Conservation (phyloP, 129 eudicot genomes). For the Flaveria linearis region DNA sequence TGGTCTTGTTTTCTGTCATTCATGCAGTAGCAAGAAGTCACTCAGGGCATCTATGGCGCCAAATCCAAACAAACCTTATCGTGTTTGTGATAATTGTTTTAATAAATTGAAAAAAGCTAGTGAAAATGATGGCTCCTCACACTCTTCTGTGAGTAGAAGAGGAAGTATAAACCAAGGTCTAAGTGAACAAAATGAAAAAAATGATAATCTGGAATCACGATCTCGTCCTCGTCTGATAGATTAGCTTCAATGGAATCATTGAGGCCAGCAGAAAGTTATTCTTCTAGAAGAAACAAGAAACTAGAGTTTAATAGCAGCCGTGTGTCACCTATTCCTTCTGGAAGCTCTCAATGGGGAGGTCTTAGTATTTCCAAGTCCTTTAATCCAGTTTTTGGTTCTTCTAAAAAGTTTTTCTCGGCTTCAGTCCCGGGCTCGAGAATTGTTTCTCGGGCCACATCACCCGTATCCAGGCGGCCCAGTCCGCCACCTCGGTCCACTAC, state of each 20-base stretch:
- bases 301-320: conserved; percentile 50
- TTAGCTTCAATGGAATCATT: conserved; percentile 60
- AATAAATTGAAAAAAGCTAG: conserved; percentile 59
- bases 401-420: conserved; percentile 50
- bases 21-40: conserved; percentile 83
- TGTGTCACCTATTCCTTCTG: conserved; percentile 44
- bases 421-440: conserved; percentile 72
- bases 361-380: conserved; percentile 45
- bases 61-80: conserved; percentile 75
- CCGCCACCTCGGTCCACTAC: conserved; percentile 47
- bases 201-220: conserved; percentile 42
- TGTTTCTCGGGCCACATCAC: conserved; percentile 74
- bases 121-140: conserved; percentile 43
- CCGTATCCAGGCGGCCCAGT: conserved; percentile 50
- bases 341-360: conserved; percentile 50
- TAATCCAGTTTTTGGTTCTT: conserved; percentile 45
- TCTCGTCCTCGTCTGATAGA: conserved; percentile 55
- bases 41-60: conserved; percentile 92
- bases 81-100: conserved; percentile 93
- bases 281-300: conserved; percentile 38
- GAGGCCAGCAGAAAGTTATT: conserved; percentile 52
- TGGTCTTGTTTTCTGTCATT: conserved; percentile 89
- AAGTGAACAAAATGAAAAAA: conserved; percentile 53
- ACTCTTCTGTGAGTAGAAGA: conserved; percentile 50
- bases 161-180: conserved; percentile 41